Conservation (phyloP, 495 filamentous ascomycete species). For the Clohesyomyces aquaticus region DNA sequence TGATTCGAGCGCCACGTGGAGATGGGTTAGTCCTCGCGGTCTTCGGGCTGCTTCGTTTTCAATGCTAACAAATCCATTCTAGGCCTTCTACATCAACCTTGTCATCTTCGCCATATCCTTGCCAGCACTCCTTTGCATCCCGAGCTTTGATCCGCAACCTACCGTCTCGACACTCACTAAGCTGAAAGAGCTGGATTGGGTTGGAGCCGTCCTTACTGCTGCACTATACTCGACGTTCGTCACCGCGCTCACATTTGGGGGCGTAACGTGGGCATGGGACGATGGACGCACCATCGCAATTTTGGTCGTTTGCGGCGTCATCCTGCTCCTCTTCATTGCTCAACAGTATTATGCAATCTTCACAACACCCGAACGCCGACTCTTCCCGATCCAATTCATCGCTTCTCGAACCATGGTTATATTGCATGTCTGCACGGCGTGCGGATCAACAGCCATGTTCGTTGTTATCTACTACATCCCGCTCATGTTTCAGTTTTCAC, state of each 20-base stretch:
- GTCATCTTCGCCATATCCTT: background rate
- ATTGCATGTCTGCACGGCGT: background rate
- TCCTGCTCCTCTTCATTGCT: constrained; percentile 14
- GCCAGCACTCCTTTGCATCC: constrained; percentile 12
- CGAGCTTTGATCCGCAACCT: background rate
- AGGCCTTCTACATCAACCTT: constrained; percentile 31
- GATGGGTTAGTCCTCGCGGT: constrained; percentile 4
- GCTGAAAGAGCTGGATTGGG: constrained; percentile 14
- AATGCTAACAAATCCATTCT: constrained; percentile 9
- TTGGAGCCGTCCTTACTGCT: constrained; percentile 9
- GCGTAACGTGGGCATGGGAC: constrained; percentile 12
- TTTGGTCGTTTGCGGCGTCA: constrained; percentile 17
- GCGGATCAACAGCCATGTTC: constrained; percentile 3
- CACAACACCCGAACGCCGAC: constrained; percentile 10
- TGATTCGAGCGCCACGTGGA: background rate
- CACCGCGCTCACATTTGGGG: constrained; percentile 22
- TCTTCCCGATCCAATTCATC: constrained; percentile 18
- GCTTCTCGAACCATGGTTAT: background rate
- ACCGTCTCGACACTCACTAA: background rate
- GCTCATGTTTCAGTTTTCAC: constrained; percentile 29
- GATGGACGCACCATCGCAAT: constrained; percentile 20
- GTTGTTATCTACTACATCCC: constrained; percentile 41
- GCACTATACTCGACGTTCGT: background rate
- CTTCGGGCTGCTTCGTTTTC: constrained; percentile 4
- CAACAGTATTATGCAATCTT: constrained; percentile 24